A percentile compares a stretch with the other conserved stretches of the same genome.
phyloP scores from a whole-genome alignment of 768 basidiomycete species.

The Boletus eberwhitei region DNA sequence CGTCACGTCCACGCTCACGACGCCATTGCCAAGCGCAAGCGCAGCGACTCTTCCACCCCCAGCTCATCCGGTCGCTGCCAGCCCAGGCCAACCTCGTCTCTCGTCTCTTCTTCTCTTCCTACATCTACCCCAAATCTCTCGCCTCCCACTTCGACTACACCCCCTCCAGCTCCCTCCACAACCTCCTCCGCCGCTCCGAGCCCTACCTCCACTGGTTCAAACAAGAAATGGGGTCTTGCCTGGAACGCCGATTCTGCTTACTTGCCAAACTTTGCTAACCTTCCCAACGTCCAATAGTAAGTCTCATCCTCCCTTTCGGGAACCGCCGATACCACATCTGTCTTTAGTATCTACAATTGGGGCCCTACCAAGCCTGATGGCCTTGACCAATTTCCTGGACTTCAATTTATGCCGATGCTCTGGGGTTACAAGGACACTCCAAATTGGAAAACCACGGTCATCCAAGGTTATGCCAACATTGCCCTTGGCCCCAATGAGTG shows the following conservation, averaged over 20 bases:
- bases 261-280: conserved; percentile 45
- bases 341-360: conserved; percentile 63
- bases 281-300: conserved; percentile 42
- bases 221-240: conserved; percentile 52
- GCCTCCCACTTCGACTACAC: not conserved
- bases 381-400: conserved; percentile 30
- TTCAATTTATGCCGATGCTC: conserved; percentile 59
- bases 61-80: conserved; percentile 53
- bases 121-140: conserved; percentile 10
- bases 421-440: conserved; percentile 44
- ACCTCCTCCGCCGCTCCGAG: conserved; percentile 21
- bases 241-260: conserved; percentile 47
- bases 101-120: not conserved
- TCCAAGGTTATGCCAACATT: conserved; percentile 46
- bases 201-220: not conserved
- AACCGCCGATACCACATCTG: not conserved
- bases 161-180: conserved; percentile 10
- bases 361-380: conserved; percentile 39
- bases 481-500: conserved; percentile 77
- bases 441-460: conserved; percentile 25
- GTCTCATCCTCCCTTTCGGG: not conserved
- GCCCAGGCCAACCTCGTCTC: conserved; percentile 39
- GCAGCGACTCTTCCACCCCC: conserved; percentile 28
- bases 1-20: conserved; percentile 48
- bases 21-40: conserved; percentile 49